A percentile compares a stretch with the other conserved stretches of the same genome.
phyloP scores from a whole-genome alignment of 1,284 basidiomycete genomes.

The Sanghuangporus weigelae region DNA sequence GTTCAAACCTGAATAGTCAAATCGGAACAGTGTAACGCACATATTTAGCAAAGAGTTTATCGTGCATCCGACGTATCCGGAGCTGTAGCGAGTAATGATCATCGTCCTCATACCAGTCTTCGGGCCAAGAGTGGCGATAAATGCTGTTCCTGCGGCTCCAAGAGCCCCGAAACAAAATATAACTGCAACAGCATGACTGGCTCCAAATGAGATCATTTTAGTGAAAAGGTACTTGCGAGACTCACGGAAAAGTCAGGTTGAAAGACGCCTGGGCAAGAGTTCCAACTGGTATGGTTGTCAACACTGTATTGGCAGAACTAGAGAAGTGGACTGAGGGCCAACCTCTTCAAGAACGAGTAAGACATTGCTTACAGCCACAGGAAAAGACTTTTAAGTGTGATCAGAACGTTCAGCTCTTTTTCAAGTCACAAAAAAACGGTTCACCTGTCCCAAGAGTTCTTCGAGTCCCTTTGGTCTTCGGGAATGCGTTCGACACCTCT shows the following conservation, averaged over 20 bases:
- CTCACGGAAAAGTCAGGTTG: constrained; percentile 45
- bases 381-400: constrained; percentile 30
- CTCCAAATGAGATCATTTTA: background rate
- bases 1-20: background rate
- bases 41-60: constrained; percentile 57
- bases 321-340: background rate
- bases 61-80: constrained; percentile 50
- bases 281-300: constrained; percentile 55
- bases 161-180: constrained; percentile 41
- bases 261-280: constrained; percentile 47
- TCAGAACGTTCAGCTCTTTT: background rate
- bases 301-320: constrained; percentile 26
- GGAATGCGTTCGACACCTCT: constrained; percentile 48
- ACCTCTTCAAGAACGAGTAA: background rate
- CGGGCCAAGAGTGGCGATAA: constrained; percentile 58
- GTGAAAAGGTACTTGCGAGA: constrained; percentile 14
- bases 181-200: constrained; percentile 38
- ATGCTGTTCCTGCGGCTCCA: constrained; percentile 38
- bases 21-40: background rate
- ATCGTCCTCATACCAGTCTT: constrained; percentile 59
- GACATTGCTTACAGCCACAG: constrained; percentile 40
- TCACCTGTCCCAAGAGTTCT: constrained; percentile 47
- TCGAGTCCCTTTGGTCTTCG: constrained; percentile 40
- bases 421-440: constrained; percentile 11
- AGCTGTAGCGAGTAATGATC: constrained; percentile 49